Evolutionary conservation across 306 rosid species (phyloP), one percentile per base, ranked within the genome.

Genomic region (Cucurbita pepo): DNA sequence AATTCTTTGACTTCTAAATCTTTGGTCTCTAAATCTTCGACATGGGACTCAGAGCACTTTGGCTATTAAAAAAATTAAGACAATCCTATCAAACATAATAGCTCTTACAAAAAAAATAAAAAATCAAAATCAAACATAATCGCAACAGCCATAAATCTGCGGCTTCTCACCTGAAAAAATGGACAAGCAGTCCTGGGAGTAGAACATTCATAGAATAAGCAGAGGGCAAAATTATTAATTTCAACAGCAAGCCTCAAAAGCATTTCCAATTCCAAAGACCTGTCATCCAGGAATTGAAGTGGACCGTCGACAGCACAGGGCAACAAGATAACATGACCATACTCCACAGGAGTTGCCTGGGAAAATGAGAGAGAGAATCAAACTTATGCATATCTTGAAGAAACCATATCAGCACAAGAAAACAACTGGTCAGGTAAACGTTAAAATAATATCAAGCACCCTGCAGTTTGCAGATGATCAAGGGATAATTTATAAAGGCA

Each of bases 241-340:
- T 79, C 85, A 65, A 79, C 76, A 16, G 82, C 76, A 66, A 82
- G 22, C 18, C 58, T 45, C 45, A 76, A 75, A 45, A 74, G 76
- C 61, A 82, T 74, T 79, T 82, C 80, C 80, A 82, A 76, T 79
- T 82, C 80, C 80, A 82, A 76, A 56, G 77, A 72, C 43, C 48
- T 67, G 50, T 70, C 73, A 56, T 79, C 81, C 67, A 76, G 73
- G 69, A 59, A 60, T 44, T 67, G 82, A 75, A 64, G 65, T 34
- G 69, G 47, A 58, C 64, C 60, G 40, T 79, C 40, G 18, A 70
- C 57, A 53, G 69, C 41, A 72, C 64, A 61, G 45, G 85, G 81
- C 61, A 76, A 74, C 82, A 82, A 72, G 62, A 72, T 30, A 72
- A 82, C 82, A 66, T 82, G 85, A 34, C 85, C 85, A 72, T 82